phyloP scores from a whole-genome alignment of 176 grass and related monocot species.

The Triticum dicoccoides region DNA sequence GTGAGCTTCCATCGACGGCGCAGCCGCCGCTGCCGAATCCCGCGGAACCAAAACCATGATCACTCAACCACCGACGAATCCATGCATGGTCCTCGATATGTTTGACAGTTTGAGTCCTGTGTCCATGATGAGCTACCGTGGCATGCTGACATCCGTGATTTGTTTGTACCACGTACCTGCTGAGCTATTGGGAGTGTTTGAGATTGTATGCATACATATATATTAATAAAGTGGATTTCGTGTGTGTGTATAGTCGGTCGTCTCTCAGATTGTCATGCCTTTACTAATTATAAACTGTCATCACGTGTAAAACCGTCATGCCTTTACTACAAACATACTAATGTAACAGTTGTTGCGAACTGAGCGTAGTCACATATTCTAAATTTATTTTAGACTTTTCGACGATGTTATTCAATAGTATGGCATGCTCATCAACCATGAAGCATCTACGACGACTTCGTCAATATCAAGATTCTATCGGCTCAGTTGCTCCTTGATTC shows the following conservation, averaged over 20 bases:
- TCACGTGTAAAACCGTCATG: neutral
- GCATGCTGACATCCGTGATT: neutral
- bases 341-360: too few relatives aligned
- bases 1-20: neutral
- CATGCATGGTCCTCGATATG: neutral
- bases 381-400: too few relatives aligned
- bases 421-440: too few relatives aligned
- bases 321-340: too few relatives aligned
- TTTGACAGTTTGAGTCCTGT: too few relatives aligned
- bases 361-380: too few relatives aligned
- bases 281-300: neutral
- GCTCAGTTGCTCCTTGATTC: too few relatives aligned
- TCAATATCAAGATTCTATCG: too few relatives aligned
- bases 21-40: neutral
- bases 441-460: too few relatives aligned
- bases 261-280: neutral
- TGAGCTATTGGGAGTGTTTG: neutral
- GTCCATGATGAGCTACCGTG: neutral
- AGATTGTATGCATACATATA: neutral
- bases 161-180: neutral
- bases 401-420: too few relatives aligned
- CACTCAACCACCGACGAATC: neutral
- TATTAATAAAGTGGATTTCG: too few relatives aligned
- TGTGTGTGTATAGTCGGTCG: neutral
- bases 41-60: conserved; percentile 11